Evolutionary conservation across 306 rosid species (phyloP), one percentile per base, ranked within the genome.

Genomic region (Trifolium subterraneum): DNA sequence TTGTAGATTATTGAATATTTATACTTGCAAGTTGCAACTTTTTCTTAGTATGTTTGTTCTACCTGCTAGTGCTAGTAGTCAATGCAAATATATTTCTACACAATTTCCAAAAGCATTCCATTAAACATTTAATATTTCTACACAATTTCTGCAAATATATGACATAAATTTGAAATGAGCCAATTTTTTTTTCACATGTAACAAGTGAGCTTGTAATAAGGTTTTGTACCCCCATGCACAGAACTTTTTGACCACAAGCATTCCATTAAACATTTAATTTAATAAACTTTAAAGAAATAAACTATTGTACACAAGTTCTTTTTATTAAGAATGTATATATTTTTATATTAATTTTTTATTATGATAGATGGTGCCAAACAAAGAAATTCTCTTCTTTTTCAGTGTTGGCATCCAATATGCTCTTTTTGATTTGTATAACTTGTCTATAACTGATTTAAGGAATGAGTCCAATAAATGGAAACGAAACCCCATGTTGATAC

Each of bases 381-480:
- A 45, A 18, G 54, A 44, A 58, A 20, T 60, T 15, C 5, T 45
- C 20, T 15, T 11, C 10, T 60, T 68, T 31, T 44, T 3, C 9
- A 2, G 6, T 54, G 35, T 75, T 55, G 41, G 75, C 51, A 31
- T 64, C 52, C 10, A 39, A 39, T 64, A 64, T 64, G 19, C 42
- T 44, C 19, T 74, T 61, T 61, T 51, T 38, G 10, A 60, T 61
- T 69, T 47, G 62, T 60, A 27, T 45, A 22, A 69, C 11, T 77
- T 77, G 81, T 70, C 58, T 14, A 12, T 48, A 23, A 36, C 71
- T 38, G 10, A 70, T 11, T 36, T 48, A 18, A 13, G 6, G 58
- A 70, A 56, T 72, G 23, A 78, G 48, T 79, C 64, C 11, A 72
- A 72, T 8, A 19, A 35, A 22, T 22, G 74, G 35, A 66, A 79